phyloP scores from a whole-genome alignment of 139 green algal species.

The Ulvella scutata region DNA sequence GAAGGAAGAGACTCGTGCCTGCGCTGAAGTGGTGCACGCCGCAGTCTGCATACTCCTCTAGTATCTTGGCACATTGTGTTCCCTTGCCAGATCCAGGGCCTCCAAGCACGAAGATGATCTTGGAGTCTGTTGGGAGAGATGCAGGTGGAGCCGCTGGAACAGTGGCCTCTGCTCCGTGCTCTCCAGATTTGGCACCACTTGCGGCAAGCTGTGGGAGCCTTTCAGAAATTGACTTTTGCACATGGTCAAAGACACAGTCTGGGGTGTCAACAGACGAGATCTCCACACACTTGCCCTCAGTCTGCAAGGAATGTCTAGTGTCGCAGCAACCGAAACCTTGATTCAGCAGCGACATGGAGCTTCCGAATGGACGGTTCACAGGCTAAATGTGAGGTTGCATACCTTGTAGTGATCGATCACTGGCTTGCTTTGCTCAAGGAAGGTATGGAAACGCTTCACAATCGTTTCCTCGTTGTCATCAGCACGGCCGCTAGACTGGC shows the following conservation, averaged over 20 bases:
- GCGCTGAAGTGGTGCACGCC: neutral
- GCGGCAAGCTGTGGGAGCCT: neutral
- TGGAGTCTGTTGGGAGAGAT: constrained; percentile 9
- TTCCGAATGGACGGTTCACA: no score
- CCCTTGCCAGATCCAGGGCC: constrained; percentile 30
- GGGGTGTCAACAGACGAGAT: neutral
- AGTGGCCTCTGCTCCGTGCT: neutral
- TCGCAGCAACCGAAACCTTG: neutral
- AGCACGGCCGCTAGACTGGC: constrained; percentile 68
- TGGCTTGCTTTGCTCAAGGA: constrained; percentile 63
- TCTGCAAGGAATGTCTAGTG: neutral
- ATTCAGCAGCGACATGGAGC: no score
- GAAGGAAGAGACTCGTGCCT: no score
- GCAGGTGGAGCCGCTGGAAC: neutral
- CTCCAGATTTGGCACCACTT: neutral
- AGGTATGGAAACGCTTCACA: constrained; percentile 84
- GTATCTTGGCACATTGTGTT: constrained; percentile 24
- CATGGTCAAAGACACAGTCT: neutral
- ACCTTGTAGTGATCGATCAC: constrained; percentile 66
- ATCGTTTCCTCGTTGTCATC: constrained; percentile 94
- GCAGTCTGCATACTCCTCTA: constrained; percentile 12
- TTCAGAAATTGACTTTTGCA: neutral
- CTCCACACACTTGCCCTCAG: neutral
- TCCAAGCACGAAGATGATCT: constrained; percentile 32
- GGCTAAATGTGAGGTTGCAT: no score